Evolutionary conservation across 169 alveolate genomes (phyloP).

Genomic region (Eimeria zaria): DNA sequence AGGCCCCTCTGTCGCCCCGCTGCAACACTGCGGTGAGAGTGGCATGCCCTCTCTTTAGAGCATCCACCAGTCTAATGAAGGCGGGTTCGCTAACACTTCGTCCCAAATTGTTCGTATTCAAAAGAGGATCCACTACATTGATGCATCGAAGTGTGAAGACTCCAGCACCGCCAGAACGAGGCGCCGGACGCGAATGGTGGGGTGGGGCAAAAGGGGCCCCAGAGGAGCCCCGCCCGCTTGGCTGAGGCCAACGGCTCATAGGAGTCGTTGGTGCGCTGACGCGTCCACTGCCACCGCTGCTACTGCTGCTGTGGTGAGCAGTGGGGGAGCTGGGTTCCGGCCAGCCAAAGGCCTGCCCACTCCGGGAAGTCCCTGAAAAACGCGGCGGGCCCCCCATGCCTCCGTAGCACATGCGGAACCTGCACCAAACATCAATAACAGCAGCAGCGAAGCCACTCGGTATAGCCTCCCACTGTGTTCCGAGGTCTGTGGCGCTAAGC

Average conservation of each 20-base stretch:
- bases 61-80: constrained; percentile 72
- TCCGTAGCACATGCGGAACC: constrained; percentile 72
- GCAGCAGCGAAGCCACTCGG: background rate
- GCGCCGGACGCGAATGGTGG: constrained; percentile 27
- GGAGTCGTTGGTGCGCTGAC: constrained; percentile 53
- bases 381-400: constrained; percentile 73
- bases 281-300: constrained; percentile 64
- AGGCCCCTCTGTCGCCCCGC: constrained; percentile 51
- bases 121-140: constrained; percentile 86
- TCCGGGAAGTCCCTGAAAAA: constrained; percentile 55
- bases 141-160: constrained; percentile 75
- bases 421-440: background rate
- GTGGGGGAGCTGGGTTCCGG: constrained; percentile 24
- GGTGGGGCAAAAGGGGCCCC: background rate
- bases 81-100: constrained; percentile 84
- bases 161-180: constrained; percentile 71
- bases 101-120: constrained; percentile 82
- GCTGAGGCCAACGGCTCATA: constrained; percentile 40
- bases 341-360: constrained; percentile 44
- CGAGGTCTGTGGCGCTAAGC: background rate
- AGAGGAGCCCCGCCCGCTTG: constrained; percentile 20
- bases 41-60: constrained; percentile 77
- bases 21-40: constrained; percentile 70
- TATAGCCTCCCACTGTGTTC: background rate
- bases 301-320: constrained; percentile 57